phyloP scores from a whole-genome alignment of 169 alveolate genomes.

The Babesia ovis region DNA sequence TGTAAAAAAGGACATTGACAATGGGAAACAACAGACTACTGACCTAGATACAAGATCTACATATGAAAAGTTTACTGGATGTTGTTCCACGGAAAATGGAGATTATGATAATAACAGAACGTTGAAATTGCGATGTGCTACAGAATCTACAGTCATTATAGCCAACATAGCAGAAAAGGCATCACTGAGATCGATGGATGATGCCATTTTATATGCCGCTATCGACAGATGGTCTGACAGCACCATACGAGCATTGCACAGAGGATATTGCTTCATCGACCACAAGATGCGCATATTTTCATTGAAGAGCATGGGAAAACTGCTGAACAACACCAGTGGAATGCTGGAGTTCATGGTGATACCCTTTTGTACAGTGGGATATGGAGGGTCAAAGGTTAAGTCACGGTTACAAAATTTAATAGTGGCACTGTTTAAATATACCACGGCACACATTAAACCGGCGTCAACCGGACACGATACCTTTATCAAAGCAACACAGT shows the following conservation, averaged over 20 bases:
- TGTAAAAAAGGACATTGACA: not conserved
- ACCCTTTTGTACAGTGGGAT: slow-evolving; percentile 15
- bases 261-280: slow-evolving; percentile 26
- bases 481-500: slow-evolving; percentile 25
- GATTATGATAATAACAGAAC: not conserved
- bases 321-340: not conserved
- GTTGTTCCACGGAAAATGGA: not conserved
- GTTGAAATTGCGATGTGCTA: not conserved
- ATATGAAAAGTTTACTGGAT: not conserved
- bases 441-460: slow-evolving; percentile 10
- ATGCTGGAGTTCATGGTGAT: slow-evolving; percentile 11
- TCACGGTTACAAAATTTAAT: slow-evolving; percentile 8
- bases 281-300: slow-evolving; percentile 30
- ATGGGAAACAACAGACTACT: not conserved
- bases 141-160: not conserved
- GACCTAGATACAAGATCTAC: not conserved
- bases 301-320: not conserved
- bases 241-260: not conserved
- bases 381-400: not conserved
- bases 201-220: slow-evolving; percentile 1
- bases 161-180: not conserved
- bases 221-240: slow-evolving; percentile 1
- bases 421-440: not conserved
- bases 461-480: slow-evolving; percentile 5
- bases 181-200: not conserved